Evolutionary conservation across 495 filamentous ascomycete genomes (phyloP), one percentile per base, ranked within the genome.

Genomic region (Elasticomyces elasticus): DNA sequence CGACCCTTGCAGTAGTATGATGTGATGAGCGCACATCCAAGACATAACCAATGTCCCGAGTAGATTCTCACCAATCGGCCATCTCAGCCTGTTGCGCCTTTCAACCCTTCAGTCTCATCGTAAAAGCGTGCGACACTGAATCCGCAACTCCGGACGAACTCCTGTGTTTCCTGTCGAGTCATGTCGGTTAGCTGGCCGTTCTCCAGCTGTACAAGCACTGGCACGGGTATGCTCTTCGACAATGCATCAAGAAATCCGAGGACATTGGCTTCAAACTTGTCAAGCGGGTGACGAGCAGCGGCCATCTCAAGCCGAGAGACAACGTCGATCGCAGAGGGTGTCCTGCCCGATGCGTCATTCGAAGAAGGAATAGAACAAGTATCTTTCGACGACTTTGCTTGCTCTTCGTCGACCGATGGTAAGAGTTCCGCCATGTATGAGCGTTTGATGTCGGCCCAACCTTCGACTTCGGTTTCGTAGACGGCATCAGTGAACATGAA

Each of bases 141-240:
- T 6, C 54, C 54, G 24, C 58, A 61, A 6, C 19, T 27, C n/a
- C 17, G 19, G 12, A 68, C 30, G 49, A 69, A 62, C 44, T 65
- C 61, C 24, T 44, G 38, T 2, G 65, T 64, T 25, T 65, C 59
- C 22, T 60, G 33, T 26, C 53, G 48, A 1, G 62, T 54, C 37
- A 69, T 62, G 0, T 63, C 64, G 25, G 63, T 59, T 3, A 69
- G 55, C n/a, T 54, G 27, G 0, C 66, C 62, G 5, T 56, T 45
- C 31, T 69, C 67, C 9, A 69, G 55, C 45, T 68, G 65, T n/a
- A 61, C 51, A 1, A 69, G 51, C 23, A 68, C 61, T 0, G 67
- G 67, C 35, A 56, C 52, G 1, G 51, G 26, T 5, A 64, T 40
- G 11, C 44, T 59, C 10, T 44, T 19, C 30, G 64, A 51, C 22